Evolutionary conservation across 352 stramenopile genomes (phyloP).

Genomic region (Phytophthora sojae): DNA sequence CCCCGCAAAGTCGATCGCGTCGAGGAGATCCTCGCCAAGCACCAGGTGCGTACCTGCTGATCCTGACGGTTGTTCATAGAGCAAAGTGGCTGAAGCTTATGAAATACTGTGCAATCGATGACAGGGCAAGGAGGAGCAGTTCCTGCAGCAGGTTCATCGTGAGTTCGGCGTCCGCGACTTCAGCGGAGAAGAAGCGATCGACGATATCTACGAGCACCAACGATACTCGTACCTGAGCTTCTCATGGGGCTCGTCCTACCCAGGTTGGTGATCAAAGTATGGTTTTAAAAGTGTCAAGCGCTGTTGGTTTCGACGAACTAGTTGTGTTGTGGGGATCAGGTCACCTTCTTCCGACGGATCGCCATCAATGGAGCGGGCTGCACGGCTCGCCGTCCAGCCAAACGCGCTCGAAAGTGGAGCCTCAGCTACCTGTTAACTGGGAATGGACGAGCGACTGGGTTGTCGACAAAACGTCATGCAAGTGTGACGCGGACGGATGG

Average conservation of each 20-base stretch:
- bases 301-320: background rate
- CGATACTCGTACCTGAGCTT: constrained; percentile 85
- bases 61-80: background rate
- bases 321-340: constrained; percentile 27
- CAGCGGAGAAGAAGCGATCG: constrained; percentile 64
- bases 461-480: constrained; percentile 56
- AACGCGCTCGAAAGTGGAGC: constrained; percentile 63
- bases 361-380: constrained; percentile 64
- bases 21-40: constrained; percentile 56
- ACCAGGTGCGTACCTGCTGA: constrained; percentile 38
- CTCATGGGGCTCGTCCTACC: constrained; percentile 74
- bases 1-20: constrained; percentile 72
- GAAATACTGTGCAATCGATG: background rate
- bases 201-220: constrained; percentile 85
- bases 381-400: constrained; percentile 71
- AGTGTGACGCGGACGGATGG: constrained; percentile 76
- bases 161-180: constrained; percentile 80
- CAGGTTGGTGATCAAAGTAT: constrained; percentile 31
- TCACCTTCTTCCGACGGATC: constrained; percentile 74
- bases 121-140: constrained; percentile 63
- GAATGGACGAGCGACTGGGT: constrained; percentile 70
- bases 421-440: constrained; percentile 72
- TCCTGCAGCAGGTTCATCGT: constrained; percentile 66
- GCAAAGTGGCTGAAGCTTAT: background rate
- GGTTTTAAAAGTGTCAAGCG: background rate